Evolutionary conservation across 805 yeast species (phyloP).

Genomic region (Teunomyces tritomae): DNA sequence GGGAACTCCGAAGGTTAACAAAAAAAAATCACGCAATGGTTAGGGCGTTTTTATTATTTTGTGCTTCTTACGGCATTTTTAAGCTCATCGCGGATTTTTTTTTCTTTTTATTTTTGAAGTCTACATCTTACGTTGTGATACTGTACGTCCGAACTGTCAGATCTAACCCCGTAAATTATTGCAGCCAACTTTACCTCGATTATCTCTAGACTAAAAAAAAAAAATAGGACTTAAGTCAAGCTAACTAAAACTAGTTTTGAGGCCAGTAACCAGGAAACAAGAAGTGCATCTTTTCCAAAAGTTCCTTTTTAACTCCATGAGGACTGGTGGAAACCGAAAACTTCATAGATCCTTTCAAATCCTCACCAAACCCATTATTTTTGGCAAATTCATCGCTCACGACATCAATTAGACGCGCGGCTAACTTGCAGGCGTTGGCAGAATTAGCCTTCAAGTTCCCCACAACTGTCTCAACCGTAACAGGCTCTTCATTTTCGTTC

Average conservation of each 20-base stretch:
- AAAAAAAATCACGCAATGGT: no score
- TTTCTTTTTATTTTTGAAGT: no score
- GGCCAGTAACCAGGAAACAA: conserved; percentile 93
- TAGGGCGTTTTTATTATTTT: no score
- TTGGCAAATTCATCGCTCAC: conserved; percentile 65
- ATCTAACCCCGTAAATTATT: neutral
- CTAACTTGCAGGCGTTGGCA: conserved; percentile 78
- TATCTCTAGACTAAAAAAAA: neutral
- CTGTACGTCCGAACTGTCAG: no score
- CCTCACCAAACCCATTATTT: conserved; percentile 56
- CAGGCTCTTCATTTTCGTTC: conserved; percentile 94
- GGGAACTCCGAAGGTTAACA: no score
- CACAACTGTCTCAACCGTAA: conserved; percentile 95
- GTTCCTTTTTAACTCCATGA: conserved; percentile 66
- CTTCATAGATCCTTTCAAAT: conserved; percentile 73
- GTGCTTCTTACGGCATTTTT: no score
- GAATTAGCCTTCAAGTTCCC: conserved; percentile 86
- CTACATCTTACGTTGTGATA: no score
- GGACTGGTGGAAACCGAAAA: conserved; percentile 76
- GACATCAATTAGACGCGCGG: conserved; percentile 63
- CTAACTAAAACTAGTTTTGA: neutral
- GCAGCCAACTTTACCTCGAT: neutral
- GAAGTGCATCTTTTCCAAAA: conserved; percentile 77
- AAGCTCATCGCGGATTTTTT: no score
- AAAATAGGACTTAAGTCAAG: neutral